Conservation (phyloP, 2,329 filamentous ascomycete genomes). For the Talaromyces sp. region DNA sequence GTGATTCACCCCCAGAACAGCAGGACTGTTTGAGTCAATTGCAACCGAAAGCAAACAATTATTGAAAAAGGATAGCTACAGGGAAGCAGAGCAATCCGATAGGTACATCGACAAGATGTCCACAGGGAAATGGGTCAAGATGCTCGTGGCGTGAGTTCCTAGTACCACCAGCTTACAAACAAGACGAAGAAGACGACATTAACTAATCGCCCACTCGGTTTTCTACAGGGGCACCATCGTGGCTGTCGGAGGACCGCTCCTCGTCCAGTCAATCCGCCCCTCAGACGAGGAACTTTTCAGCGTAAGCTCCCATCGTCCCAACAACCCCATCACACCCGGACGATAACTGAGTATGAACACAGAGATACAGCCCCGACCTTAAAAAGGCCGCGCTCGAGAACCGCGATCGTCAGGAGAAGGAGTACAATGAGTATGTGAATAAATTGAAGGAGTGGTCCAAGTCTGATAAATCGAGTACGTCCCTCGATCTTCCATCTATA, state of each 20-base stretch:
- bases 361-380: conserved; percentile 92
- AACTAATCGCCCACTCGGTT: not conserved
- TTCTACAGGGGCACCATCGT: conserved; percentile 62
- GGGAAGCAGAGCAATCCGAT: not conserved
- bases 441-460: conserved; percentile 85
- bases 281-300: conserved; percentile 88
- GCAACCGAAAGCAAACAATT: not conserved
- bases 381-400: conserved; percentile 81
- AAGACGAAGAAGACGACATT: not conserved
- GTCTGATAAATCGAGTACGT: conserved; percentile 81
- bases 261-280: conserved; percentile 70
- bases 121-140: conserved; percentile 59
- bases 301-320: conserved; percentile 33
- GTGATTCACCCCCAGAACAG: not conserved
- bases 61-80: not conserved
- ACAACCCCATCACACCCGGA: not conserved
- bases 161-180: not conserved
- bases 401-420: conserved; percentile 69
- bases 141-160: conserved; percentile 61
- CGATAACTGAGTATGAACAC: not conserved
- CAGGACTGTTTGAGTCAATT: conserved; percentile 1
- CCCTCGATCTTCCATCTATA: no score
- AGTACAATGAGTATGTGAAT: conserved; percentile 83
- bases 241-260: conserved; percentile 77
- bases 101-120: not conserved